Evolutionary conservation across 192 early-diverging fungal genomes (phyloP).

Genomic region (Coemansia sp.): DNA sequence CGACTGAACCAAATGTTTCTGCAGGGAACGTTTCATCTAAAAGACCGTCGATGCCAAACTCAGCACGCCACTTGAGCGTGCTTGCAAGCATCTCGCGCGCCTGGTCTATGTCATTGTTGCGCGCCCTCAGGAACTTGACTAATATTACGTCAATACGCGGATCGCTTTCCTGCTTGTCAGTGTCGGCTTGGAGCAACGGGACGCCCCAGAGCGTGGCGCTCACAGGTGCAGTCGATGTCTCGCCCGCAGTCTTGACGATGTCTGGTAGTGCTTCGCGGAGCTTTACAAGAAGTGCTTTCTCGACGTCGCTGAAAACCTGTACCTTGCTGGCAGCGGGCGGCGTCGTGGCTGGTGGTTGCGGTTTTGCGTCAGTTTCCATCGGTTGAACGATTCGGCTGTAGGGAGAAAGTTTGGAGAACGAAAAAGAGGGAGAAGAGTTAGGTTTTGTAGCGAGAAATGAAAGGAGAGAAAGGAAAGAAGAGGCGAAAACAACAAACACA

Average conservation of each 20-base stretch:
- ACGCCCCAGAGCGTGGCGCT: slow-evolving; percentile 56
- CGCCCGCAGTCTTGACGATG: slow-evolving; percentile 42
- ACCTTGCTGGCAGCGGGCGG: slow-evolving; percentile 19
- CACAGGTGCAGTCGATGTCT: slow-evolving; percentile 12
- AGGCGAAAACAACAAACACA: not conserved
- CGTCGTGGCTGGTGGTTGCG: not conserved
- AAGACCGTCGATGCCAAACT: slow-evolving; percentile 52
- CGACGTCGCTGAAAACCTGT: slow-evolving; percentile 48
- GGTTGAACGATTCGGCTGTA: not conserved
- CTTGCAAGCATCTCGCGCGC: slow-evolving; percentile 57
- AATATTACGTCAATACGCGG: slow-evolving; percentile 59
- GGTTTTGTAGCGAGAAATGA: not conserved
- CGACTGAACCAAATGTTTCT: slow-evolving; percentile 49
- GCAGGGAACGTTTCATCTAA: slow-evolving; percentile 56
- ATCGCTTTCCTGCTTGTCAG: slow-evolving; percentile 26
- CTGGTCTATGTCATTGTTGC: slow-evolving; percentile 41
- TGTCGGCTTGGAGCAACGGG: slow-evolving; percentile 25
- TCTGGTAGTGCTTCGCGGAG: slow-evolving; percentile 53
- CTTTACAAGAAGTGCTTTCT: slow-evolving; percentile 43
- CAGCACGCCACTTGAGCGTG: slow-evolving; percentile 58
- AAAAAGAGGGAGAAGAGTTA: not conserved
- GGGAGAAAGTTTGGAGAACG: not conserved
- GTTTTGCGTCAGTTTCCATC: not conserved
- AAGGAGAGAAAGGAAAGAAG: not conserved
- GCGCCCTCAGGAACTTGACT: slow-evolving; percentile 60